Conservation (phyloP, 108 stramenopile species). For the Nannochloropsis oceanica region DNA sequence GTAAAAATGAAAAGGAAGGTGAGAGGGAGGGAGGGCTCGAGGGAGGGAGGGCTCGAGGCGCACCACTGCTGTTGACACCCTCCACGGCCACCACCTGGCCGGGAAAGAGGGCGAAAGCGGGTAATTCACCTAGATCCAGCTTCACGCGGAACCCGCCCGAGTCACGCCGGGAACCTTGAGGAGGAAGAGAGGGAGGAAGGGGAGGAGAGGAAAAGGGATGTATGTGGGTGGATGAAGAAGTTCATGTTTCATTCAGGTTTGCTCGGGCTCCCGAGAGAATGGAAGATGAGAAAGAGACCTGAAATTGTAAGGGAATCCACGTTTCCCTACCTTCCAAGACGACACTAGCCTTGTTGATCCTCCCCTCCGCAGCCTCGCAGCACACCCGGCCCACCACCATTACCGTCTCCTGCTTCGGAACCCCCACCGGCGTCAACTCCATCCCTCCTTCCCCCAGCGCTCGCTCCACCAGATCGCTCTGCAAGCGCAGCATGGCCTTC, state of each 20-base stretch:
- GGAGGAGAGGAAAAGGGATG: neutral
- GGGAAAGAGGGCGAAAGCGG: conserved; percentile 68
- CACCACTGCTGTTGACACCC: conserved; percentile 54
- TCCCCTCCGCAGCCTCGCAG: conserved; percentile 70
- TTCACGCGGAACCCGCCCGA: conserved; percentile 62
- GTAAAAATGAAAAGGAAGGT: neutral
- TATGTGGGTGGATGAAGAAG: neutral
- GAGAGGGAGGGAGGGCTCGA: neutral
- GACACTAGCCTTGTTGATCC: conserved; percentile 64
- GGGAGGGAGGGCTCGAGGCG: neutral
- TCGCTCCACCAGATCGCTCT: conserved; percentile 61
- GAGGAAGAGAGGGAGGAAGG: neutral
- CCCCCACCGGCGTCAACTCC: conserved; percentile 59
- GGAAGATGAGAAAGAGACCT: neutral
- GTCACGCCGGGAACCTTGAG: conserved; percentile 50
- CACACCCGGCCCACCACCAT: conserved; percentile 71
- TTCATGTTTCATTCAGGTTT: neutral
- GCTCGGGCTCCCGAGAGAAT: neutral
- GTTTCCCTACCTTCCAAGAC: conserved; percentile 47
- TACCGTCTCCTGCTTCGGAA: conserved; percentile 64
- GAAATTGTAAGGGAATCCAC: neutral
- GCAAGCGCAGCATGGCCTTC: conserved; percentile 36
- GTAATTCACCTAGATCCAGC: conserved; percentile 50
- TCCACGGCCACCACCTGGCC: conserved; percentile 80
- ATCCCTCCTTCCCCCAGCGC: conserved; percentile 33